Evolutionary conservation across 1,139 yeast genomes (phyloP), one percentile per base, ranked within the genome.

Genomic region (Pneumocystis wakefieldiae): DNA sequence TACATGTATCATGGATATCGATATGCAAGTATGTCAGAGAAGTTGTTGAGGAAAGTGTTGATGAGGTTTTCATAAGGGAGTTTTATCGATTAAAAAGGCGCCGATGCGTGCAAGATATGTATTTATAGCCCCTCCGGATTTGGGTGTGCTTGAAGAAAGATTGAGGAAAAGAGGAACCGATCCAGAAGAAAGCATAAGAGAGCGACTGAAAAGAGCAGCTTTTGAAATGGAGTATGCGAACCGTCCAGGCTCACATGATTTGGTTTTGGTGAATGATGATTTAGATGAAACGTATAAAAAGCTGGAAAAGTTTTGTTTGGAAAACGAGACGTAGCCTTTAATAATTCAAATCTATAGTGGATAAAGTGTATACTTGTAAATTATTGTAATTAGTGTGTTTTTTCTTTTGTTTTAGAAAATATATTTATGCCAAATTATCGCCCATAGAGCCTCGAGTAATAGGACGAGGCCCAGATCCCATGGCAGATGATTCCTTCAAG

Each of bases 91-190:
- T 69, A 94, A 94, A 77, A 77, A 80, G 63, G 84, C 96, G 19
- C 83, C 83, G 69, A 80, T 92, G 71, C 83, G 88, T 71, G 97
- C 98, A 60, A 81, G 91, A 73, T 92, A 77, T 75, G 77, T 94
- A 69, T 92, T 94, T 73, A 74, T 92, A 68, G 86, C 96, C 61
- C 99, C 99, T 59, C 98, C 99, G 32, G 85, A 94, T 41, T 77
- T 90, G 69, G 96, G 87, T 63, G 82, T 79, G 64, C 81, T 92
- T 71, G 82, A 82, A 72, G 74, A 76, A 65, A 83, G 98, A 75
- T 82, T 94, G 71, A 81, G 80, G 63, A 86, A 87, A 62, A 86
- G 99, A 77, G 97, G 98, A 67, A 92, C 98, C 58, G 98, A 92
- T 77, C 86, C 96, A 60, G 80, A 81, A 37, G 97, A 91, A 70